Base-by-base conservation (phyloP, 208 protist genomes). In the Leptomonas seymouri region DNA sequence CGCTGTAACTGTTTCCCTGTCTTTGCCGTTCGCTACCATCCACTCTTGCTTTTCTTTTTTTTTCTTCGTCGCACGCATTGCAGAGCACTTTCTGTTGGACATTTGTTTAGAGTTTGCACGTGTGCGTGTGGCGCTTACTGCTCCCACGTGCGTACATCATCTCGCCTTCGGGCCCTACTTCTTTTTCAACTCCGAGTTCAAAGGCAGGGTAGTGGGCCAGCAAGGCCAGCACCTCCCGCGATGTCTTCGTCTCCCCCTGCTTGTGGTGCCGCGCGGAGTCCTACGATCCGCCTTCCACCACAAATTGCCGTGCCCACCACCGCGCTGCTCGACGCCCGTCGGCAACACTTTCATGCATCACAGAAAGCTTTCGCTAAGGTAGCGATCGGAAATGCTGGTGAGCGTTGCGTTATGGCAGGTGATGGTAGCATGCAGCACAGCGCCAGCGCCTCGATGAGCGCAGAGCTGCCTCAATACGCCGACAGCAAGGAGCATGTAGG, bases 181-280 rank as follows among this genome's bases (percentile, higher is more conserved):
- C 63, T 18, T 59, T 31, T 0, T 45, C 45, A 5, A 39, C 63
- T 56, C 4, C 49, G 14, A 6, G 6, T 27, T 44, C 7, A 21
- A 8, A 4, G 27, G 49, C 45, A 5, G 8, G 28, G 6, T 4
- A 9, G 20, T 16, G 16, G 3, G 34, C 11, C 59, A 3, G 27
- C 21, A 14, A 23, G 1, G 21, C 18, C 27, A 8, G 36, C 25
- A 1, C 18, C 61, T 34, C 44, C 12, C 25, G 31, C 36, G 25
- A 7, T 8, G 12, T 65, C 67, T 2, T n/a, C 28, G 27, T 27
- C 49, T 9, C 18, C 42, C 16, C 12, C 45, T n/a, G 1, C 31
- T 14, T 45, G 59, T 59, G 31, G 44, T 20, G 56, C 16, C 16
- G n/a, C 44, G 12, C 71, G 64, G 25, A 77, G 71, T 18, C 64